Base-by-base conservation (phyloP, 2,329 filamentous ascomycete species). In the Neocucurbitaria cava region DNA sequence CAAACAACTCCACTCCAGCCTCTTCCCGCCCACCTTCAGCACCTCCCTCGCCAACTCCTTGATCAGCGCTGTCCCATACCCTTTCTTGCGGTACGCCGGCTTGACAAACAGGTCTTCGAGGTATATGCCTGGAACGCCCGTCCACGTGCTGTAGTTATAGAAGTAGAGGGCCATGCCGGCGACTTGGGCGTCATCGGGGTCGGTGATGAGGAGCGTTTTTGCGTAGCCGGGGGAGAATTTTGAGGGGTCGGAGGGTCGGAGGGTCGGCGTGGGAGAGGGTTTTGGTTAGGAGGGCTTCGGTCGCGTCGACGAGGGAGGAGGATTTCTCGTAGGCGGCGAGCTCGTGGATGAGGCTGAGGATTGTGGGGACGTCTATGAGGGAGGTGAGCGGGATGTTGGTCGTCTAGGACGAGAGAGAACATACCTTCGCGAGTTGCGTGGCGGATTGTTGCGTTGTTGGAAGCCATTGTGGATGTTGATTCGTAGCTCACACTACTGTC, bases 141-240 rank as follows among this genome's bases (percentile, higher is more conserved):
- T 86, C 95, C 95, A 98, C 0, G 94, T 97, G 70, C 88, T 92
- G 78, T 96, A 98, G 78, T 94, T 98, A 82, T 94, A 92, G 76
- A 96, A 98, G 79, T 92, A 97, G 36, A 97, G 78, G 1, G 92
- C 92, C 85, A 97, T 91, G 43, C 89, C 92, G 0, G 86, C 90
- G 75, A 85, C 71, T n/a, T n/a, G n/a, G 28, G 74, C 68, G 39
- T 66, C 72, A 26, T 73, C 70, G 15, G 72, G 66, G 18, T 81
- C 78, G 1, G 74, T 73, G 49, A 94, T 77, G 49, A 95, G 79
- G 30, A 96, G 82, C 45, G 91, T 94, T 57, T 91, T 89, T 17
- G 92, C 90, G 26, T 89, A 91, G 46, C 84, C 87, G 6, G 83
- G 76, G 61, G 74, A 74, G 85, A 85, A 13, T 13, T 53, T 56